These are phyloP conservation scores for Tylopilus sp. DNA, from an alignment of 768 basidiomycete genomes.

Conservation along the genomic window DNA sequence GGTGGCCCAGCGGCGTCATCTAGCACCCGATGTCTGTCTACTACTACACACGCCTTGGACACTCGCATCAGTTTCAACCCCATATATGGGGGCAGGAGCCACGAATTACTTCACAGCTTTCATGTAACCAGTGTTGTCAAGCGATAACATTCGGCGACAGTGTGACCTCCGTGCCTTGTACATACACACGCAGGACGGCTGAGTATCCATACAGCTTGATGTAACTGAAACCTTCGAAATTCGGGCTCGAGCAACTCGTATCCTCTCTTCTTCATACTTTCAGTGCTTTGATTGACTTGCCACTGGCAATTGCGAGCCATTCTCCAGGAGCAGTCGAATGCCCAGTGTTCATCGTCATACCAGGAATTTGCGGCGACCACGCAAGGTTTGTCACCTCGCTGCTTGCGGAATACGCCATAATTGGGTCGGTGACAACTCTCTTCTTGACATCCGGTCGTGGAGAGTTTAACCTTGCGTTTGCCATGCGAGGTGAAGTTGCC, in stretches of 20 bases:
- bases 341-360: constrained; percentile 71
- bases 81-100: not conserved
- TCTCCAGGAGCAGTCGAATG: constrained; percentile 74
- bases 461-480: constrained; percentile 71
- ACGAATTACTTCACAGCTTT: not conserved
- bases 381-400: constrained; percentile 80
- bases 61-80: not conserved
- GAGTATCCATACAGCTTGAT: not conserved
- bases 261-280: constrained; percentile 54
- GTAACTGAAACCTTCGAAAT: not conserved
- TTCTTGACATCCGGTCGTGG: constrained; percentile 81
- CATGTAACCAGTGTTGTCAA: not conserved
- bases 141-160: not conserved
- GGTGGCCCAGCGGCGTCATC: not conserved
- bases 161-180: not conserved
- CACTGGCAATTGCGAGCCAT: constrained; percentile 83
- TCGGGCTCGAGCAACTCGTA: not conserved
- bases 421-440: constrained; percentile 66
- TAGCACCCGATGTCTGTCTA: not conserved
- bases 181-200: not conserved
- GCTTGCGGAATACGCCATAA: constrained; percentile 79
- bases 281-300: constrained; percentile 76
- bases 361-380: constrained; percentile 84
- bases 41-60: too few relatives aligned
- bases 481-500: constrained; percentile 63